Percentiles rank a stretch among this genome's conserved stretches.
phyloP scores from a whole-genome alignment of 306 rosid species.

The Hippophae rhamnoides region DNA sequence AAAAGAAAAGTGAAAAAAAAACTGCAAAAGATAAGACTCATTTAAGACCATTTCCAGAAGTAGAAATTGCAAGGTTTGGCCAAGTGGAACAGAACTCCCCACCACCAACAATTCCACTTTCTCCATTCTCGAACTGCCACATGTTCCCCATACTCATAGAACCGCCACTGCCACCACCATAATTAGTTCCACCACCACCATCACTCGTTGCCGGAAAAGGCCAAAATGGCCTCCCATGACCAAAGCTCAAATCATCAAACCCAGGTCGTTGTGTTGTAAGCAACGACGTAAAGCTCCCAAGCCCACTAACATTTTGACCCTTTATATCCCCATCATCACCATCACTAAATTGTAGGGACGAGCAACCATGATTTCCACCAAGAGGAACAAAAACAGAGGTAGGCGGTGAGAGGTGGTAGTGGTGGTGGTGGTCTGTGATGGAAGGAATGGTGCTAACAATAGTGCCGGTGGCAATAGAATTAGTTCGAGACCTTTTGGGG shows the following conservation, averaged over 20 bases:
- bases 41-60: slow-evolving; percentile 74
- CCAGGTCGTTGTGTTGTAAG: slow-evolving; percentile 57
- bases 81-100: slow-evolving; percentile 67
- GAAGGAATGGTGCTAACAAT: slow-evolving; percentile 8
- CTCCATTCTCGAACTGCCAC: slow-evolving; percentile 79
- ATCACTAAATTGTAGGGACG: too few relatives aligned
- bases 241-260: slow-evolving; percentile 62
- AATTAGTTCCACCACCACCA: slow-evolving; percentile 1
- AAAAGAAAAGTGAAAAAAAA: neutral
- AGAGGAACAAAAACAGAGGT: slow-evolving; percentile 33
- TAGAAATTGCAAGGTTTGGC: slow-evolving; percentile 87
- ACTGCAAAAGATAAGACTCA: slow-evolving; percentile 18
- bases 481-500: slow-evolving; percentile 77
- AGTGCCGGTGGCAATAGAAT: slow-evolving; percentile 6
- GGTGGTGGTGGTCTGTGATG: slow-evolving; percentile 10
- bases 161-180: slow-evolving; percentile 23
- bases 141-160: slow-evolving; percentile 19
- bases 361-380: neutral
- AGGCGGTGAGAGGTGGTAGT: slow-evolving; percentile 5
- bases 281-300: slow-evolving; percentile 75
- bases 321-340: slow-evolving; percentile 29
- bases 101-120: neutral
- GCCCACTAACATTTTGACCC: slow-evolving; percentile 13
- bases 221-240: slow-evolving; percentile 56
- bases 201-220: slow-evolving; percentile 48